phyloP scores from a whole-genome alignment of 2,329 filamentous ascomycete species.

The Tolypocladium tropicale region DNA sequence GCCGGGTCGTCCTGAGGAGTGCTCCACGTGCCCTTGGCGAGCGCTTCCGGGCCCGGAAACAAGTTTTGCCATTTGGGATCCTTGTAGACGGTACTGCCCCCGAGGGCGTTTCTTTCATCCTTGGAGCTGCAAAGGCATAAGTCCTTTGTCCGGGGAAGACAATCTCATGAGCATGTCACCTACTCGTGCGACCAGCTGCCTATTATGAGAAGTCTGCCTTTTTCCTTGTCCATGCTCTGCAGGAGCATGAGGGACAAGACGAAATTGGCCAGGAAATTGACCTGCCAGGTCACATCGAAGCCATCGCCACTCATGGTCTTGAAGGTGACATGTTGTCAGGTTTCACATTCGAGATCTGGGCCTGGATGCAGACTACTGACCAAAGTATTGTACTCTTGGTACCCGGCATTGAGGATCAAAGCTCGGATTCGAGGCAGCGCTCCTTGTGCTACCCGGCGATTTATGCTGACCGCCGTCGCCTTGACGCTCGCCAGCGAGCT shows the following conservation, averaged over 20 bases:
- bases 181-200: constrained; percentile 25
- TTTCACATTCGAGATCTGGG: not conserved
- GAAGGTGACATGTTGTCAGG: not conserved
- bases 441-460: constrained; percentile 17
- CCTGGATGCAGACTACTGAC: constrained; percentile 6
- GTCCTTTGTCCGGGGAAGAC: not conserved
- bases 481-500: constrained; percentile 16
- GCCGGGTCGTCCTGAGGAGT: constrained; percentile 16
- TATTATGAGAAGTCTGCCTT: constrained; percentile 18
- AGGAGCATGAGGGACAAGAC: constrained; percentile 18
- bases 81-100: constrained; percentile 10
- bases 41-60: constrained; percentile 17
- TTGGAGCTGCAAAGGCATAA: constrained; percentile 11
- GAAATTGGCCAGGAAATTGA: constrained; percentile 21
- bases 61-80: constrained; percentile 13
- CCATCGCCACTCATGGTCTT: constrained; percentile 18
- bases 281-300: constrained; percentile 21
- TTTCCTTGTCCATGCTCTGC: constrained; percentile 19
- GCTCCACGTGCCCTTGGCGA: constrained; percentile 24
- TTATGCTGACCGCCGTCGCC: constrained; percentile 15
- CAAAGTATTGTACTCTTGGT: constrained; percentile 14
- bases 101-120: constrained; percentile 14
- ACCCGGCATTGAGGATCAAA: constrained; percentile 25
- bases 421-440: constrained; percentile 26
- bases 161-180: constrained; percentile 2